Evolutionary conservation across 169 alveolate genomes (phyloP), one percentile per base, ranked within the genome.

Genomic region (Plasmodium billcollinsi): DNA sequence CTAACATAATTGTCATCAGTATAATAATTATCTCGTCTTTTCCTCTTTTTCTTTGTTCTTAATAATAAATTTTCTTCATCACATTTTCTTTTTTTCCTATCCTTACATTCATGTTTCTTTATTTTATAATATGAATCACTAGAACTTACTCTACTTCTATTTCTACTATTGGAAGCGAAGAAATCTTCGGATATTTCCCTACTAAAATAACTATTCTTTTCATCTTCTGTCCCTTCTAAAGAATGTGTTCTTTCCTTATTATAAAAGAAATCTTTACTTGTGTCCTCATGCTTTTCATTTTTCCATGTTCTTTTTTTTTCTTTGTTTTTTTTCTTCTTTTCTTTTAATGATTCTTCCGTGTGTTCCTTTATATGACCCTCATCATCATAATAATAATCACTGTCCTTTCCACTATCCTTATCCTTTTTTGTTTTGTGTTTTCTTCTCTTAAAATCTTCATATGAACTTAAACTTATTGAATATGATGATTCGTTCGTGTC

Each of bases 401-500:
- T 43, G 8, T 5, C 11, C 9, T 62, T 62, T 62, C 14, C 71
- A 62, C 24, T 12, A 24, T 24, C 50, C 33, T 24, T 62, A 21
- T 50, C 39, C 54, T 70, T 43, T 70, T 9, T 69, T 4, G 12
- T 73, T 24, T 21, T 20, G 9, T 8, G 43, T 69, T 76, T 65
- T 43, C 63, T 21, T 26, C 49, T 6, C 56, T 59, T 65, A 8
- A 24, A 62, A 12, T 54, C 56, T 33, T 56, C 86, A 56, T 73
- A 58, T 8, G 78, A 54, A 61, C 59, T 73, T 54, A 47, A 45
- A 15, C 70, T 73, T 24, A n/a, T 21, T 73, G 86, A 47, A 59
- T 73, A 29, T 58, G n/a, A 29, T 45, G 45, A 20, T 21, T 74
- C 72, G 21, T 74, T 33, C 65, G 61, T 67, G 9, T 15, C 33